Base-by-base conservation (phyloP, 129 eudicot species). In the Centella asiatica region DNA sequence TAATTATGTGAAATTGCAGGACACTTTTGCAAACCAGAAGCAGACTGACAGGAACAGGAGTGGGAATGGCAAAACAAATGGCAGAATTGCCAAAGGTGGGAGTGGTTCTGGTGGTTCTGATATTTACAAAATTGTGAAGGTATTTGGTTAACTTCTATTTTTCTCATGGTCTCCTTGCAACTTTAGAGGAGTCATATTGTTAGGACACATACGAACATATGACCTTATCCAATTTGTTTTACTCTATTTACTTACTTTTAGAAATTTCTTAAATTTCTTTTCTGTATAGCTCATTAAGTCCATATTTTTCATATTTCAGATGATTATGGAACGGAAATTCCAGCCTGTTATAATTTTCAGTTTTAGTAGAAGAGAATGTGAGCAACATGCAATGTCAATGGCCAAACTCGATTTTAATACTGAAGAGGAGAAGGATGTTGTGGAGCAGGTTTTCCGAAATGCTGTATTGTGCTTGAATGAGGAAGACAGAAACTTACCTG, bases 381-480 rank as follows among this genome's bases (percentile, higher is more conserved):
- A 93, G 81, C 95, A 93, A 68, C 99, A 93, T 80, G 99, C 99
- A 32, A 93, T 88, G 99, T 80, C 95, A 26, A 88, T 93, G 99
- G 37, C 83, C 44, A 93, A 93, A 74, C 99, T 93, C 70, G 99
- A 93, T 76, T 93, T 93, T 54, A 93, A 87, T 61, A 80, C 75
- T 15, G 72, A 74, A 45, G 96, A 93, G 72, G 99, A 93, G 66
- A 93, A 87, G 69, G 99, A 93, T 33, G 66, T 69, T 22, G 99
- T 93, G 67, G 95, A 87, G 53, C 83, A 93, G 69, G 96, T 87
- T 56, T 93, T 93, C 55, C 66, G 39, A 59, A 85, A 80, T 69
- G 99, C 95, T 56, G 67, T 93, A 23, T 73, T 64, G n/a, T 93
- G 99, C 68, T 77, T 87, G 76, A 85, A 78, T 66, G 90, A 85